Conservation (phyloP, 2,329 filamentous ascomycete genomes). For the Pseudopyrenochaeta lycopersici region DNA sequence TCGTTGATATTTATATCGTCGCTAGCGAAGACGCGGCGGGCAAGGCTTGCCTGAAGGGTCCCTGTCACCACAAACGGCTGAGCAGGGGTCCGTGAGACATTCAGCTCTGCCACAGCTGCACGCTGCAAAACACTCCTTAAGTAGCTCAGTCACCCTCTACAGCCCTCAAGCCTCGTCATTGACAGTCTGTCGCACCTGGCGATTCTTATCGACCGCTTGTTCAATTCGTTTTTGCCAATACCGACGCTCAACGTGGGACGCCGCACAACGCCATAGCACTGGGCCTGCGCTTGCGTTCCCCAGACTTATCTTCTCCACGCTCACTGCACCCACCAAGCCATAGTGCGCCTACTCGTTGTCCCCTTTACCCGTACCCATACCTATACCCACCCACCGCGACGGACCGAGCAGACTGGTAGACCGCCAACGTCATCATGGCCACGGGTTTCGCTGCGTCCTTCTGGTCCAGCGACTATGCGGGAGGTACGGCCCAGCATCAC, state of each 20-base stretch:
- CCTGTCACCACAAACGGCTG: conserved; percentile 21
- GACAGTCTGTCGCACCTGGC: conserved; percentile 12
- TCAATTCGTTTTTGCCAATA: conserved; percentile 17
- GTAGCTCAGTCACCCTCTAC: conserved; percentile 5
- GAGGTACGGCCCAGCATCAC: conserved; percentile 70
- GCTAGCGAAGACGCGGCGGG: conserved; percentile 15
- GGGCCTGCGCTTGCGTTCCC: conserved; percentile 33
- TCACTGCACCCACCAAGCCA: conserved; percentile 29
- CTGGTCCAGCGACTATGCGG: conserved; percentile 97
- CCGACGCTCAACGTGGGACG: conserved; percentile 5
- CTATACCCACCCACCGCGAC: conserved; percentile 17
- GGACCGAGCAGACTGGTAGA: conserved; percentile 19
- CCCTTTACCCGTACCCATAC: conserved; percentile 1
- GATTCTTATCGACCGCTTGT: conserved; percentile 3
- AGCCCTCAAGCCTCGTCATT: conserved; percentile 5
- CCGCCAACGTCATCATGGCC: conserved; percentile 33
- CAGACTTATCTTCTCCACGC: conserved; percentile 38
- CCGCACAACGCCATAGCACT: conserved; percentile 20
- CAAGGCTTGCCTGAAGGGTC: conserved; percentile 14
- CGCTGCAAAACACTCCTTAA: conserved; percentile 24
- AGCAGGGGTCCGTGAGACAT: conserved; percentile 22
- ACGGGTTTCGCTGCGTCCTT: conserved; percentile 88
- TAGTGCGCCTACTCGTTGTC: conserved; percentile 11
- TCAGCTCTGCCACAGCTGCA: conserved; percentile 29
- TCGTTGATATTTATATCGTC: conserved; percentile 28